Conservation (phyloP, 2,329 filamentous ascomycete species). For the Alternaria brassicicola region DNA sequence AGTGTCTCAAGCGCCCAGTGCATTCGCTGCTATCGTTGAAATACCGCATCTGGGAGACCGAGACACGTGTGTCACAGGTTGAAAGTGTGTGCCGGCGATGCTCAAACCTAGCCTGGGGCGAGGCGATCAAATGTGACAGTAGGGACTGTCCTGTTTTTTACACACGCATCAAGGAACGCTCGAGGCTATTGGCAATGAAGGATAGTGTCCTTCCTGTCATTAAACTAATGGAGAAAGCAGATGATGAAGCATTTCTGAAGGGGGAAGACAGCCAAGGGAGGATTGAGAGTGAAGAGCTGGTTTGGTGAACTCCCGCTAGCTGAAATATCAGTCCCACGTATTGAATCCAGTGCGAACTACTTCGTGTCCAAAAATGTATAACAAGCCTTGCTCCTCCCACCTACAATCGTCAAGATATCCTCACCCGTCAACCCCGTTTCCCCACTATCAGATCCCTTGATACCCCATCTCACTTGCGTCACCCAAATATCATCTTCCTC, state of each 20-base stretch:
- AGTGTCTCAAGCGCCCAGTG: conserved; percentile 62
- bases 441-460: neutral
- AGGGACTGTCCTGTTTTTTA: conserved; percentile 95
- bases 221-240: conserved; percentile 33
- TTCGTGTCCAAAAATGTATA: conserved; percentile 19
- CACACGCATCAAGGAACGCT: conserved; percentile 68
- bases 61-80: conserved; percentile 69
- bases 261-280: neutral
- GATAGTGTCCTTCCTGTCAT: conserved; percentile 35
- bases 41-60: conserved; percentile 64
- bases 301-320: neutral
- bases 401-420: conserved; percentile 18
- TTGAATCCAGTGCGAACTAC: neutral
- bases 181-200: conserved; percentile 29
- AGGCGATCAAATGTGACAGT: conserved; percentile 86
- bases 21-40: conserved; percentile 69
- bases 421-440: conserved; percentile 5
- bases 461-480: conserved; percentile 14
- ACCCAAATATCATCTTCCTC: conserved; percentile 12
- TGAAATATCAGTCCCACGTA: neutral
- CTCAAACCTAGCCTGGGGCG: conserved; percentile 71
- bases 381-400: conserved; percentile 12
- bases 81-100: conserved; percentile 80
- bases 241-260: neutral
- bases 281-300: neutral